These are phyloP conservation scores for Kluyveromyces starmeri DNA, from an alignment of 805 yeast genomes.

Conservation along the genomic window DNA sequence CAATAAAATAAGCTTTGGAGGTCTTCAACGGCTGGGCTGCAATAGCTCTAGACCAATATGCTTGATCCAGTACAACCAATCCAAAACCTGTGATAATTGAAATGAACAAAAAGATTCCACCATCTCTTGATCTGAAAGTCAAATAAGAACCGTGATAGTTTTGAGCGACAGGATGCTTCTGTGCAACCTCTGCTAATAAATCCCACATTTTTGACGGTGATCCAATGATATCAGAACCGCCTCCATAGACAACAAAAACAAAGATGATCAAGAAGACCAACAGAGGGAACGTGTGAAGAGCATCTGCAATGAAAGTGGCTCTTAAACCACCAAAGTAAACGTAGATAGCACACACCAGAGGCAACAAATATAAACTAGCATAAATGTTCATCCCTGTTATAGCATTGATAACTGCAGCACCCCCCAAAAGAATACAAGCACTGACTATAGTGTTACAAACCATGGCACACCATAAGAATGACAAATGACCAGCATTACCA, in stretches of 20 bases:
- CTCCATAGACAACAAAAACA: constrained; percentile 29
- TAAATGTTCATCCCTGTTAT: constrained; percentile 37
- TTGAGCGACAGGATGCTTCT: constrained; percentile 26
- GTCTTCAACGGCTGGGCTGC: constrained; percentile 31
- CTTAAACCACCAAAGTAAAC: constrained; percentile 44
- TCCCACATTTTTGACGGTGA: constrained; percentile 39
- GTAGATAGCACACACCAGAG: constrained; percentile 42
- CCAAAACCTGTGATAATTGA: constrained; percentile 31
- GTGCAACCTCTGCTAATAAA: constrained; percentile 30
- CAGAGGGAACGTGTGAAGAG: constrained; percentile 40
- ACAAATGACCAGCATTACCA: constrained; percentile 34
- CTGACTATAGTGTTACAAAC: constrained; percentile 35
- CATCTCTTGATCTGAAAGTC: constrained; percentile 31
- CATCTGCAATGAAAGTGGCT: constrained; percentile 46
- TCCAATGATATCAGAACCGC: constrained; percentile 31
- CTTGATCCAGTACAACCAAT: constrained; percentile 32
- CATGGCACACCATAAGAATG: constrained; percentile 33
- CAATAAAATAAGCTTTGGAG: constrained; percentile 32
- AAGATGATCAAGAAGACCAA: constrained; percentile 32
- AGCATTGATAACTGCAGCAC: constrained; percentile 34
- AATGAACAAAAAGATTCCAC: constrained; percentile 26
- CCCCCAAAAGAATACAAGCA: constrained; percentile 37
- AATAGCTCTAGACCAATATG: constrained; percentile 38
- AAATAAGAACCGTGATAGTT: constrained; percentile 32
- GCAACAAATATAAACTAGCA: constrained; percentile 40